A percentile compares a stretch with the other conserved stretches of the same genome.
phyloP scores from a whole-genome alignment of 495 filamentous ascomycete species.

The Penicillium ochrochloron region DNA sequence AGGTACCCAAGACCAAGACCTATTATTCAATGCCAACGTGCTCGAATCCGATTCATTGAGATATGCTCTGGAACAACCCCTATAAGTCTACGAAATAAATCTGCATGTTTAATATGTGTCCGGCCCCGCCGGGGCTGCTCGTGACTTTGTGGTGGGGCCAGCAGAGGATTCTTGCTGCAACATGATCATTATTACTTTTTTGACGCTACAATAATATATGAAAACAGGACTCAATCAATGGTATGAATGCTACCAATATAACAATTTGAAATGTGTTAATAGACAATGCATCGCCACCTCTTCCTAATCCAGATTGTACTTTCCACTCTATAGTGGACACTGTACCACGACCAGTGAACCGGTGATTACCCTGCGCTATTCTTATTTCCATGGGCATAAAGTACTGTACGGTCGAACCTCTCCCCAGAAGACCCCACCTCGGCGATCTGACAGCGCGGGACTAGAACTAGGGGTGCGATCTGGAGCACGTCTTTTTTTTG shows the following conservation, averaged over 20 bases:
- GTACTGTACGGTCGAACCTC: background rate
- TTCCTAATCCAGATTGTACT: background rate
- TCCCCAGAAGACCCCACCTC: constrained; percentile 9
- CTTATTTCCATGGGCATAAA: background rate
- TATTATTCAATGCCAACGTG: background rate
- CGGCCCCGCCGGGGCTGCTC: background rate
- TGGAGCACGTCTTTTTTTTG: constrained; percentile 26
- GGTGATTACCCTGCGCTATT: background rate
- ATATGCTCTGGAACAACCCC: background rate
- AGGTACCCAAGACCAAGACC: background rate
- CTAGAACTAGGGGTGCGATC: background rate
- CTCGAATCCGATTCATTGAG: background rate
- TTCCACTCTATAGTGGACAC: background rate
- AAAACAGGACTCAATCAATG: no score
- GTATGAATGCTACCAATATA: background rate
- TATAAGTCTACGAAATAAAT: no score
- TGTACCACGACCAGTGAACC: background rate
- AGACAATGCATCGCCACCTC: background rate
- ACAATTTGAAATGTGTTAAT: no score
- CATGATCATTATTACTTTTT: background rate
- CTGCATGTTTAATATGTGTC: background rate
- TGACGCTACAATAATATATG: background rate
- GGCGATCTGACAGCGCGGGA: constrained; percentile 32
- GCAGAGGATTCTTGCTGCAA: background rate
- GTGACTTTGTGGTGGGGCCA: background rate